Base-by-base conservation (phyloP, 805 yeast species). In the Millerago galiae region DNA sequence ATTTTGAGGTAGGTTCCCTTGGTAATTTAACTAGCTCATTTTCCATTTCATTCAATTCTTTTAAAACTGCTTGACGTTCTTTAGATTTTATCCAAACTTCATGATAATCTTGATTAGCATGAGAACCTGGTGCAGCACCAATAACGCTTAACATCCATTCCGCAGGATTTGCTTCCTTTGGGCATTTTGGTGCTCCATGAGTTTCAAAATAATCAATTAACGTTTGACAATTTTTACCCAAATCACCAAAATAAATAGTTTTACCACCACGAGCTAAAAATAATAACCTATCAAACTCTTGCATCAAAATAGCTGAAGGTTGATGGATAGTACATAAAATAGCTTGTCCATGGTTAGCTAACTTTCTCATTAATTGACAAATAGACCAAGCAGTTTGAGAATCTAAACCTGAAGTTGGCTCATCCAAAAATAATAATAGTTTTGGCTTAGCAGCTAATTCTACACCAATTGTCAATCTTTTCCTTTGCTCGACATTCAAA, bases 61-160 rank as follows among this genome's bases (percentile, higher is more conserved):
- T 62, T 44, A 77, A 72, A 26, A 83, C 77, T 5, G 71, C 79
- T 43, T 63, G 55, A 53, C 74, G 76, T 58, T 87, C 89, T 1
- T 63, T 62, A 28, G 95, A 85, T 37, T 72, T 70, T 60, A 74
- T 63, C 96, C 96, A 86, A 37, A 83, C 86, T 55, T 83, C 81
- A 55, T 77, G 71, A 55, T 81, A 83, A 60, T 83, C 85, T 62
- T 79, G 84, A 38, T 69, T 69, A 15, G 88, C 83, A 52, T 77
- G 81, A 31, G 86, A 75, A 41, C 88, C 89, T 8, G 89, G 89
- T 28, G 89, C 88, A 41, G 89, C 88, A 54, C 90, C 89, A 53
- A 82, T 83, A 47, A 81, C 84, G 49, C 83, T 83, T 63, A 88
- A 69, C 95, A 88, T 88, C 93, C 95, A 88, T 66, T 86, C 95